phyloP scores from a whole-genome alignment of 73 alveolate genomes.

The Symbiodinium natans region DNA sequence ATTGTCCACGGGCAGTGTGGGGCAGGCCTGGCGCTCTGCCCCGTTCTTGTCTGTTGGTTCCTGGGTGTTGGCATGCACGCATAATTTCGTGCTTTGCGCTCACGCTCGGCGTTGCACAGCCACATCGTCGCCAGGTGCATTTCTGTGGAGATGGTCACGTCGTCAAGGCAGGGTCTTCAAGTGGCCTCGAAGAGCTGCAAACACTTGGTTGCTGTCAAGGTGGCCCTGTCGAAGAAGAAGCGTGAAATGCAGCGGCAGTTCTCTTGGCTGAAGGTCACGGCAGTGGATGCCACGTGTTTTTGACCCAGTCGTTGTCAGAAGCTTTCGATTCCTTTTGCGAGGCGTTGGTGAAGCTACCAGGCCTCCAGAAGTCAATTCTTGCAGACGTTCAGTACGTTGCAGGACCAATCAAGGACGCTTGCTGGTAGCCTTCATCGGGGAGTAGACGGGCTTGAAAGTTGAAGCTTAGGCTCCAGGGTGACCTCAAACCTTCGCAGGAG shows the following conservation, averaged over 20 bases:
- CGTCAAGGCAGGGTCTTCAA: not conserved
- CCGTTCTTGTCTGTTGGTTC: too few relatives aligned
- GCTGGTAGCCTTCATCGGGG: not conserved
- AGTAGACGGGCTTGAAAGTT: not conserved
- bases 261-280: not conserved
- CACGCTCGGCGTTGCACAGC: not conserved
- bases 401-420: conserved; percentile 1
- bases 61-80: not conserved
- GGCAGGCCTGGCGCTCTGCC: not conserved
- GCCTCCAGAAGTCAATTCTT: not conserved
- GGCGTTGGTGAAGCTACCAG: conserved; percentile 10
- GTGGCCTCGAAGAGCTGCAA: not conserved
- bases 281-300: not conserved
- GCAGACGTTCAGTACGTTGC: not conserved
- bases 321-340: too few relatives aligned
- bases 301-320: too few relatives aligned
- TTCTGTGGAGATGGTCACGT: conserved; percentile 6
- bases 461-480: not conserved
- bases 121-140: not conserved
- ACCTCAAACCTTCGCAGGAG: not conserved
- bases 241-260: conserved; percentile 18
- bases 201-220: too few relatives aligned
- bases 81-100: not conserved
- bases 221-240: conserved; percentile 15
- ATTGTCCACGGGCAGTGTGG: not conserved